Conservation (phyloP, 192 early-diverging fungal species). For the Gonapodya prolifera region DNA sequence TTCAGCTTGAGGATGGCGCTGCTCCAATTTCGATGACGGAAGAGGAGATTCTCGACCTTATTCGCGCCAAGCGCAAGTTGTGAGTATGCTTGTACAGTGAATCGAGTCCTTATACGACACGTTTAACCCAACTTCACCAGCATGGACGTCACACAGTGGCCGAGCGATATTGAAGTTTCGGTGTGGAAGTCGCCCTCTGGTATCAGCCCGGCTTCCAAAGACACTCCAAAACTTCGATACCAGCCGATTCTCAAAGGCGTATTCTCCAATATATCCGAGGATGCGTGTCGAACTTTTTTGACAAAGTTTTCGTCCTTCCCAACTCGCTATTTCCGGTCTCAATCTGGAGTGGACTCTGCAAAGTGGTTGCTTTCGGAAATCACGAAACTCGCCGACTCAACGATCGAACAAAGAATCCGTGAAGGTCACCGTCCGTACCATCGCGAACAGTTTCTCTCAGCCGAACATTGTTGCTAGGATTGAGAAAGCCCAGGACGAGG, state of each 20-base stretch:
- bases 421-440: conserved; percentile 57
- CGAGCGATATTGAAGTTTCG: too few species aligned
- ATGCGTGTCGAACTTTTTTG: conserved; percentile 52
- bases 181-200: not conserved
- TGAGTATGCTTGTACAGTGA: too few species aligned
- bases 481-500: conserved; percentile 33
- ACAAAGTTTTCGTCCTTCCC: conserved; percentile 67
- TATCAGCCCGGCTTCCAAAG: not conserved
- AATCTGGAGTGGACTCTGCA: conserved; percentile 49
- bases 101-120: too few species aligned
- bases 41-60: not conserved
- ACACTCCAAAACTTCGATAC: not conserved
- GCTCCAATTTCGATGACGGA: not conserved
- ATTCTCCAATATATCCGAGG: not conserved
- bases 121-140: not conserved
- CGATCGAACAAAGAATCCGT: conserved; percentile 9
- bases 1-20: not conserved
- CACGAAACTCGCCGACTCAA: conserved; percentile 22
- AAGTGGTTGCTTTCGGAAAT: conserved; percentile 56
- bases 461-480: conserved; percentile 74
- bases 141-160: not conserved
- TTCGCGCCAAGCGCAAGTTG: too few species aligned
- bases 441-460: conserved; percentile 73
- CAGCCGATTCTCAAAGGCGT: not conserved
- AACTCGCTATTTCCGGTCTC: conserved; percentile 80